phyloP scores from a whole-genome alignment of 345 rosid genomes.

The Alliaria petiolata region DNA sequence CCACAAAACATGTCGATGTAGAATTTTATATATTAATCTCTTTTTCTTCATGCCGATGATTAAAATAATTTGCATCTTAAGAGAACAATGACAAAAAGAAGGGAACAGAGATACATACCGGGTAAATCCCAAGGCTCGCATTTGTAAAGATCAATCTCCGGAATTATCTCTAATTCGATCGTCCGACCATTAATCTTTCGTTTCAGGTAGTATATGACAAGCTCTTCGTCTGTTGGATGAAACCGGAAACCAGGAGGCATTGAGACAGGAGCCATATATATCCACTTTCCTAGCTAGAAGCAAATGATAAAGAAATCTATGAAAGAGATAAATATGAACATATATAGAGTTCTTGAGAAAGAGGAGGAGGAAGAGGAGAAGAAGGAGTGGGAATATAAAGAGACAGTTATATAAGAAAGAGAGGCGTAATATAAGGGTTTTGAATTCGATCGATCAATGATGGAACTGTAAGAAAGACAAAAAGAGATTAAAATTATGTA shows the following conservation, averaged over 20 bases:
- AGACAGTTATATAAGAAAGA: constrained; percentile 20
- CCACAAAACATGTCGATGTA: constrained; percentile 1
- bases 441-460: constrained; percentile 33
- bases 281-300: not conserved
- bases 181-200: constrained; percentile 60
- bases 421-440: constrained; percentile 27
- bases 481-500: constrained; percentile 30
- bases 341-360: not conserved
- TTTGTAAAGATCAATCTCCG: constrained; percentile 77
- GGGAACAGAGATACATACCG: constrained; percentile 32
- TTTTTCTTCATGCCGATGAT: not conserved
- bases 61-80: not conserved
- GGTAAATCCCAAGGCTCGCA: constrained; percentile 91
- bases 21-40: no score
- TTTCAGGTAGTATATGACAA: constrained; percentile 68
- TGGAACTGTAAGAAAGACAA: constrained; percentile 38
- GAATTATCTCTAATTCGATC: constrained; percentile 66
- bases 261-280: constrained; percentile 73
- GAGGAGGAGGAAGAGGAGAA: constrained; percentile 6
- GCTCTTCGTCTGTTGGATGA: constrained; percentile 83
- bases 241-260: constrained; percentile 79
- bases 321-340: not conserved
- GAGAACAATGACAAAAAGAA: not conserved
- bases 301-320: not conserved
- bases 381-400: constrained; percentile 15